Conservation (phyloP, 345 rosid species). For the Arabis hirsuta region DNA sequence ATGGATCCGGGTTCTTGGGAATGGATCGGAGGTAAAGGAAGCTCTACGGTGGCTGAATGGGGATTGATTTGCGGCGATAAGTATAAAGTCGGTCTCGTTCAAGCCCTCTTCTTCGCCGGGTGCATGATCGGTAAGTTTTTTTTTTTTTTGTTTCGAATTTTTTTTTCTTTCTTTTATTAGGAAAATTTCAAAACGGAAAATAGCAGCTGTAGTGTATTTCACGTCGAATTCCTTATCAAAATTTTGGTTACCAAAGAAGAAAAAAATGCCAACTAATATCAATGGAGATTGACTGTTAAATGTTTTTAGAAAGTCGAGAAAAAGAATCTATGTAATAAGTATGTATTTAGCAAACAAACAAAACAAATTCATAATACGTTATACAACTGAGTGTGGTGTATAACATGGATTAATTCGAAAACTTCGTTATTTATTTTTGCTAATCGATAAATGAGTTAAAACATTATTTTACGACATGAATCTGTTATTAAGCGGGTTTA, state of each 20-base stretch:
- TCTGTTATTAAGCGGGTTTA: too few species aligned
- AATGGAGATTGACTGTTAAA: too few species aligned
- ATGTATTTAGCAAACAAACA: too few species aligned
- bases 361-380: too few species aligned
- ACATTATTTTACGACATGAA: too few species aligned
- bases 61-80: conserved; percentile 76
- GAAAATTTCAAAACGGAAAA: neutral
- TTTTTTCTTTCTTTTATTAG: neutral
- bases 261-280: too few species aligned
- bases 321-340: too few species aligned
- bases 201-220: conserved; percentile 24
- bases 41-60: conserved; percentile 93
- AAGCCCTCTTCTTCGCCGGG: conserved; percentile 82
- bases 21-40: conserved; percentile 61
- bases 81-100: conserved; percentile 85
- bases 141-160: neutral
- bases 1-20: conserved; percentile 71
- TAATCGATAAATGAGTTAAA: too few species aligned
- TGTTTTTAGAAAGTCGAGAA: too few species aligned
- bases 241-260: neutral
- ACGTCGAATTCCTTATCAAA: neutral
- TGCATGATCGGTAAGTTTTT: conserved; percentile 82
- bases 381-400: too few species aligned
- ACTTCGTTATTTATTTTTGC: too few species aligned
- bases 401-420: too few species aligned